Conservation (phyloP, 148 eudicot species). For the Chenopodium suecicum region DNA sequence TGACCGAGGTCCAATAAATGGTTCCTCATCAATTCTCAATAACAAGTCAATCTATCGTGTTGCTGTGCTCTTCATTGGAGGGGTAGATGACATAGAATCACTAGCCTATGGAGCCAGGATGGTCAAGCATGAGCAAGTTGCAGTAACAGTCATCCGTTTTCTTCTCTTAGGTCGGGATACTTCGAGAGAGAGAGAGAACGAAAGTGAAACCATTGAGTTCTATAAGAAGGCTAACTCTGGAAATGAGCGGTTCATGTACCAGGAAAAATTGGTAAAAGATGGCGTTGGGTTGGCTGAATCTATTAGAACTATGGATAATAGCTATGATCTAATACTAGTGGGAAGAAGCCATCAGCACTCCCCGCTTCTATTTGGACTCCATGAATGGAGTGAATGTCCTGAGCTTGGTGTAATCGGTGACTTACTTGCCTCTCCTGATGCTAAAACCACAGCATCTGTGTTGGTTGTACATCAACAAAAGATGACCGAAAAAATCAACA, state of each 20-base stretch:
- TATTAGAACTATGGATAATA: conserved; percentile 34
- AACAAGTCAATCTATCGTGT: conserved; percentile 35
- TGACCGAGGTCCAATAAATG: conserved; percentile 51
- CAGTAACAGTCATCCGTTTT: conserved; percentile 51
- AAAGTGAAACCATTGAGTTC: conserved; percentile 36
- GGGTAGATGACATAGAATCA: conserved; percentile 62
- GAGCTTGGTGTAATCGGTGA: conserved; percentile 82
- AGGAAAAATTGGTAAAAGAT: conserved; percentile 56
- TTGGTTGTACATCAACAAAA: conserved; percentile 76
- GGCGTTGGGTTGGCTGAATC: conserved; percentile 48
- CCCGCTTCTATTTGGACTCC: conserved; percentile 48
- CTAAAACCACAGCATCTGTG: conserved; percentile 45
- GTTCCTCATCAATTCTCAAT: conserved; percentile 37
- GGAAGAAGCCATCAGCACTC: conserved; percentile 51
- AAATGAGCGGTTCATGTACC: conserved; percentile 39
- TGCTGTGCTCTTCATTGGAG: conserved; percentile 64
- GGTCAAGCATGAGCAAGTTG: conserved; percentile 43
- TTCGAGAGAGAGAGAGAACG: conserved; percentile 46
- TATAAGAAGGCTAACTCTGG: conserved; percentile 32
- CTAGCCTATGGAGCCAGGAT: conserved; percentile 64
- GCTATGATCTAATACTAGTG: conserved; percentile 51
- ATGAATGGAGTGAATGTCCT: conserved; percentile 62
- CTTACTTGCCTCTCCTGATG: conserved; percentile 53
- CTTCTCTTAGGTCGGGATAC: conserved; percentile 47
- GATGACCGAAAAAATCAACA: conserved; percentile 26